Evolutionary conservation across 768 basidiomycete species (phyloP).

Genomic region (Hypsizygus marmoreus): DNA sequence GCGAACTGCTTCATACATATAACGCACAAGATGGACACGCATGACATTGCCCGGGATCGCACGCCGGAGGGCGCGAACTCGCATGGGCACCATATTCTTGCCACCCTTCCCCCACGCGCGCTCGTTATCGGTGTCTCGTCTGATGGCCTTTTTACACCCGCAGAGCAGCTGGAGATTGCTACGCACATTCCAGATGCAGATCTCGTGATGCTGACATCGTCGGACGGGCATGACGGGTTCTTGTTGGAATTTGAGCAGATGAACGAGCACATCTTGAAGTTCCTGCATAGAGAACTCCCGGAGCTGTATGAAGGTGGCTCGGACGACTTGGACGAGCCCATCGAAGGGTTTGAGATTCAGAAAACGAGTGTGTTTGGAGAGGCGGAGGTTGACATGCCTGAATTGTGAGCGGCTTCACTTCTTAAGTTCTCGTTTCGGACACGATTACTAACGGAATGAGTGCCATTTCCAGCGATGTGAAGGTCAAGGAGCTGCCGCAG

Average conservation of each 20-base stretch:
- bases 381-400: slow-evolving; percentile 82
- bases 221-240: slow-evolving; percentile 97
- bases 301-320: slow-evolving; percentile 51
- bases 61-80: not conserved
- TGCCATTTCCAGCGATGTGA: too few species aligned
- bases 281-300: slow-evolving; percentile 72
- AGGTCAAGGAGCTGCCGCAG: too few species aligned
- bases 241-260: slow-evolving; percentile 95
- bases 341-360: slow-evolving; percentile 67
- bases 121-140: slow-evolving; percentile 89
- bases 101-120: slow-evolving; percentile 73
- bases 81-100: slow-evolving; percentile 58
- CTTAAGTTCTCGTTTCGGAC: too few species aligned
- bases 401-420: too few species aligned
- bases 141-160: slow-evolving; percentile 91
- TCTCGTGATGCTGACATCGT: slow-evolving; percentile 78
- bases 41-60: slow-evolving; percentile 80
- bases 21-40: slow-evolving; percentile 93
- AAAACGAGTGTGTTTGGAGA: slow-evolving; percentile 98
- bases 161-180: slow-evolving; percentile 85
- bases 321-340: slow-evolving; percentile 30
- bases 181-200: slow-evolving; percentile 75
- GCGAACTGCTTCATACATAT: slow-evolving; percentile 91
- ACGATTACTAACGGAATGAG: too few species aligned
- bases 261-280: slow-evolving; percentile 72